Evolutionary conservation across 1,284 basidiomycete species (phyloP).

Genomic region (Malassezia nana): DNA sequence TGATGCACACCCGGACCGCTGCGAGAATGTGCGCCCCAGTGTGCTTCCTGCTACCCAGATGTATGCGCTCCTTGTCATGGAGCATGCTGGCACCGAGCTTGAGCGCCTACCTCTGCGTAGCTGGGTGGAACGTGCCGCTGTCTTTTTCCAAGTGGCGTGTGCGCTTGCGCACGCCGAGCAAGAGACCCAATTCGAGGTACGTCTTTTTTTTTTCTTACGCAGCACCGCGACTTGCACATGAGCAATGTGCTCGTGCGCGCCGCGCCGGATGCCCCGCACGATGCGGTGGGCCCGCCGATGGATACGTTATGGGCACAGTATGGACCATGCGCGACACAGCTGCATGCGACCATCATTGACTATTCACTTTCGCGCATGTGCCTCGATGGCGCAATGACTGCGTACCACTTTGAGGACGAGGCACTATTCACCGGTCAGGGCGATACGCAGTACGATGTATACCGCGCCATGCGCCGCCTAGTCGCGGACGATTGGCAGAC

Average conservation of each 20-base stretch:
- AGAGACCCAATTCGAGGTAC: constrained; percentile 64
- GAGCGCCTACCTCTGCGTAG: constrained; percentile 68
- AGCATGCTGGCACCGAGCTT: constrained; percentile 77
- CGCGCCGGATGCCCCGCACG: too few relatives aligned
- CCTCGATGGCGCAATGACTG: constrained; percentile 18
- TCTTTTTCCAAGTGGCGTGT: constrained; percentile 81
- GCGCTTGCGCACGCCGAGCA: constrained; percentile 69
- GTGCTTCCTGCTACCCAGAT: constrained; percentile 63
- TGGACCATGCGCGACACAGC: constrained; percentile 52
- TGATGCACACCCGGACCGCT: constrained; percentile 54
- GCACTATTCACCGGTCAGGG: constrained; percentile 57
- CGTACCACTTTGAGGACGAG: constrained; percentile 46
- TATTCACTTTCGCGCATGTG: constrained; percentile 68
- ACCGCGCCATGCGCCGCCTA: constrained; percentile 68
- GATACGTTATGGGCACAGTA: constrained; percentile 7
- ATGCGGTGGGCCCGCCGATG: too few relatives aligned
- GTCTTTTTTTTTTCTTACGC: neutral
- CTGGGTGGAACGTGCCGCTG: constrained; percentile 74
- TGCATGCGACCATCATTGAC: constrained; percentile 79
- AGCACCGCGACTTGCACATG: constrained; percentile 92
- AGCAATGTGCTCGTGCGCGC: constrained; percentile 75
- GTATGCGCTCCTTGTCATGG: constrained; percentile 77
- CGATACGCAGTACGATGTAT: constrained; percentile 88
- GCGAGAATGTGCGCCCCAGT: constrained; percentile 75
- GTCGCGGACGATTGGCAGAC: constrained; percentile 60